A percentile compares a stretch with the other conserved stretches of the same genome.
Conservation (phyloP, 768 basidiomycete genomes). For the Collybiopsis luxurians region DNA sequence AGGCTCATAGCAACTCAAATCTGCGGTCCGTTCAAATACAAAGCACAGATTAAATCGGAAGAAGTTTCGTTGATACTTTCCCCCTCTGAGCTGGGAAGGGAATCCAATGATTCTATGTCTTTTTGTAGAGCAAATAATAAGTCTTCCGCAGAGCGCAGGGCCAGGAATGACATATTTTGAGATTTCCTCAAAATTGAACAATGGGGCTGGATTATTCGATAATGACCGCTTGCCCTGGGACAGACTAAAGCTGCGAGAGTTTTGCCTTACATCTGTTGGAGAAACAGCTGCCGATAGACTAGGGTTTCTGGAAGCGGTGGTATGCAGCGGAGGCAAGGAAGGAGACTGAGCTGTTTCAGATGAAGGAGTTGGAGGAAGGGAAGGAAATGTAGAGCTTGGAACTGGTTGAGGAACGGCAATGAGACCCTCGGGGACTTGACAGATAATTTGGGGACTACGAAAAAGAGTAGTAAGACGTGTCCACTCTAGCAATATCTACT, state of each 20-base stretch:
- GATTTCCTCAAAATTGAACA: slow-evolving; percentile 90
- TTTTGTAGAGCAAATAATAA: slow-evolving; percentile 82
- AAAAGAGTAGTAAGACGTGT: no score
- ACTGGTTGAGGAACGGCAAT: slow-evolving; percentile 48
- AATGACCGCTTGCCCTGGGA: slow-evolving; percentile 51
- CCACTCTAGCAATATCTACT: no score
- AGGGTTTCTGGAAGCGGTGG: slow-evolving; percentile 45
- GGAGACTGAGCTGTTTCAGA: slow-evolving; percentile 26
- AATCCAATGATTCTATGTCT: slow-evolving; percentile 89
- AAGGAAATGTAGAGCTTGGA: slow-evolving; percentile 17
- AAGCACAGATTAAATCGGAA: slow-evolving; percentile 96
- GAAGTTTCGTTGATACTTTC: slow-evolving; percentile 77
- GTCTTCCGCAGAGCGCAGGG: slow-evolving; percentile 78
- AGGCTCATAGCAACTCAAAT: slow-evolving; percentile 94
- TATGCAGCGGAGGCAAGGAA: slow-evolving; percentile 18
- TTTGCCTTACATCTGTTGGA: slow-evolving; percentile 40
- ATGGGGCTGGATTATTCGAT: slow-evolving; percentile 34
- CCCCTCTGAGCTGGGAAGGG: slow-evolving; percentile 73
- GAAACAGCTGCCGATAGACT: slow-evolving; percentile 47
- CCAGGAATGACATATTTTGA: slow-evolving; percentile 94
- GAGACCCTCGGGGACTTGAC: slow-evolving; percentile 92
- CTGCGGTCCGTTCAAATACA: slow-evolving; percentile 89
- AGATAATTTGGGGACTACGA: slow-evolving; percentile 90
- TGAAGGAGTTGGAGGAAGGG: slow-evolving; percentile 39
- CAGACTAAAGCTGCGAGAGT: slow-evolving; percentile 39